Evolutionary conservation across 345 rosid genomes (phyloP), one percentile per base, ranked within the genome.

Genomic region (Rhizophora apiculata): DNA sequence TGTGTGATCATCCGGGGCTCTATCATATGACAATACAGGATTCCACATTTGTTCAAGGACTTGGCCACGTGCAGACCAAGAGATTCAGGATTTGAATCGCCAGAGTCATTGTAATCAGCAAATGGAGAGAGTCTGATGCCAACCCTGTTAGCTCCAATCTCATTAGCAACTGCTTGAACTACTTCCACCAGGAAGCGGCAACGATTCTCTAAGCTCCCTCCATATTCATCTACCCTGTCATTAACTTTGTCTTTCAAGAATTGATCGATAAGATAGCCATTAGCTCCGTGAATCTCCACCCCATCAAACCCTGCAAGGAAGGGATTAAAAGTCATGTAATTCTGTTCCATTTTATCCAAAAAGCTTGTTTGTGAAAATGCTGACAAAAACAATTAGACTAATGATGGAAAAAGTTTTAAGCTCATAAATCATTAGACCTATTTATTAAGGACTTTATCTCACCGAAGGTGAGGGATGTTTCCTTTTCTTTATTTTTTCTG

Each of bases 161-260:
- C 73, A 8, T 70, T 43, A 0, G 16, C 67, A 8, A 70, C 60
- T 20, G 73, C 73, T 26, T 62, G n/a, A n/a, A 70, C 67, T 31
- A 70, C 60, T 53, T 61, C 49, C 32, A 62, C 3, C 4, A 51
- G 19, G 49, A 70, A 70, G 3, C 73, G 58, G 51, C 73, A 70
- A 5, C 73, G 73, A 15, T 70, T 70, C 60, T 61, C 66, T 3
- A 61, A n/a, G 22, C 13, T 48, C 4, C 73, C 73, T 29, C 73
- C 73, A 22, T 85, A 87, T 60, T 82, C 70, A 26, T 77, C 85
- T 0, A 72, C 64, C 66, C 78, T 68, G 63, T 78, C 74, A 19
- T 69, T 74, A 22, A 77, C 77, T 22, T 19, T 36, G 72, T 85
- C 87, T 68, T 85, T 85, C 76, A 85, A n/a, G 67, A 87, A 87